Evolutionary conservation across 805 yeast genomes (phyloP).

Genomic region (Wickerhamiella brachini): DNA sequence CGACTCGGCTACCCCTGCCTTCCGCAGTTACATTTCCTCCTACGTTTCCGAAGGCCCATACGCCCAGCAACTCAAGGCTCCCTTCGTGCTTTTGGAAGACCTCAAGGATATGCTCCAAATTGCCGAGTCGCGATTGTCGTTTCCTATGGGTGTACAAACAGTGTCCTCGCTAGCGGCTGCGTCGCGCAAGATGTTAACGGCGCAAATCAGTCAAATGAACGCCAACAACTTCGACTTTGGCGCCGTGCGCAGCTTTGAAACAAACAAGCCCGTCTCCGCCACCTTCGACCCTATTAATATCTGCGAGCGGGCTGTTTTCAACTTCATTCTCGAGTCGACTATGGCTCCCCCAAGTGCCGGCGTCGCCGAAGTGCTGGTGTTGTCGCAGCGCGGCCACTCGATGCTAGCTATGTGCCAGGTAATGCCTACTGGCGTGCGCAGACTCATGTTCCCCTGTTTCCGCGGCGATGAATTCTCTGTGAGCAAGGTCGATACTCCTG

Average conservation of each 20-base stretch:
- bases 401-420: slow-evolving; percentile 7
- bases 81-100: slow-evolving; percentile 6
- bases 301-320: slow-evolving; percentile 6
- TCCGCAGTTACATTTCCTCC: slow-evolving; percentile 5
- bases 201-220: slow-evolving; percentile 2
- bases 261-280: slow-evolving; percentile 8
- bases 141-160: slow-evolving; percentile 5
- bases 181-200: slow-evolving; percentile 6
- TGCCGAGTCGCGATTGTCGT: slow-evolving; percentile 5
- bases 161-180: slow-evolving; percentile 2
- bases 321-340: slow-evolving; percentile 1
- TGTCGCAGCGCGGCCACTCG: slow-evolving; percentile 2
- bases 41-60: slow-evolving; percentile 3
- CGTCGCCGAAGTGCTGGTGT: slow-evolving; percentile 5
- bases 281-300: slow-evolving; percentile 9
- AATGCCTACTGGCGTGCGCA: slow-evolving; percentile 3
- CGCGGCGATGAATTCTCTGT: slow-evolving; percentile 3
- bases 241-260: slow-evolving; percentile 5
- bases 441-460: slow-evolving; percentile 9
- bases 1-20: slow-evolving; percentile 3
- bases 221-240: slow-evolving; percentile 7
- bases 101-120: slow-evolving; percentile 5
- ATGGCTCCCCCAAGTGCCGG: neutral
- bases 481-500: slow-evolving; percentile 1
- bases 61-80: slow-evolving; percentile 6